A percentile compares a stretch with the other conserved stretches of the same genome.
These are phyloP conservation scores for Capillidium heterosporum DNA, from an alignment of 371 early-diverging fungal species.

Conservation along the genomic window DNA sequence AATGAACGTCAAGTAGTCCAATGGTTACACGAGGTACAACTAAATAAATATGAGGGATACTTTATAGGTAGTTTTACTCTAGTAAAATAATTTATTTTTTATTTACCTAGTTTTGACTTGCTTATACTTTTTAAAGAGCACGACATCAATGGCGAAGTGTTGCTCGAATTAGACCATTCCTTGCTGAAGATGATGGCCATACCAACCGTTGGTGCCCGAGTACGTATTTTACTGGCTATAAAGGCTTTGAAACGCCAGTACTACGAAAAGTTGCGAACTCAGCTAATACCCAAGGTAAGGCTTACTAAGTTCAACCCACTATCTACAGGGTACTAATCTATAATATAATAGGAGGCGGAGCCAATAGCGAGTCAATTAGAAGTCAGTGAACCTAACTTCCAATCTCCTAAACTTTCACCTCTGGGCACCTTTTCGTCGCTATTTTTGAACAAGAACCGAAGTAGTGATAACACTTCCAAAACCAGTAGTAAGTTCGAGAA, in stretches of 20 bases:
- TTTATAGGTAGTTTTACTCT: background rate
- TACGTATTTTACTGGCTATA: conserved; percentile 53
- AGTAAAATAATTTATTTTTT: background rate
- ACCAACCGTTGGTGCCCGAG: conserved; percentile 64
- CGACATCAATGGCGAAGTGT: conserved; percentile 55
- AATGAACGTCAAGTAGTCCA: background rate
- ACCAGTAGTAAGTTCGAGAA: no score
- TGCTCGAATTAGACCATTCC: conserved; percentile 64
- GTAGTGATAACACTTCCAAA: no score
- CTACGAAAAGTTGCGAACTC: no score
- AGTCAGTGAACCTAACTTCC: no score
- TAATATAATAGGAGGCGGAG: background rate
- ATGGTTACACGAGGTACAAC: background rate
- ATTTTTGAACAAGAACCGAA: no score
- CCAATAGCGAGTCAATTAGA: no score
- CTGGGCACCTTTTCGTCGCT: no score
- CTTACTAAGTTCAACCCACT: background rate
- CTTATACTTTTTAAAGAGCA: conserved; percentile 29
- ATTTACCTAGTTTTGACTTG: background rate
- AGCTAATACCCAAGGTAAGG: background rate
- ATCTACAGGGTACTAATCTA: conserved; percentile 9
- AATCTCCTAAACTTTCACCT: no score
- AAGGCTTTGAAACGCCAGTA: conserved; percentile 30
- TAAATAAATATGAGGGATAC: background rate
- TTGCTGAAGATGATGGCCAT: conserved; percentile 69